phyloP scores from a whole-genome alignment of 345 rosid species.

The Zanthoxylum bungeanum region DNA sequence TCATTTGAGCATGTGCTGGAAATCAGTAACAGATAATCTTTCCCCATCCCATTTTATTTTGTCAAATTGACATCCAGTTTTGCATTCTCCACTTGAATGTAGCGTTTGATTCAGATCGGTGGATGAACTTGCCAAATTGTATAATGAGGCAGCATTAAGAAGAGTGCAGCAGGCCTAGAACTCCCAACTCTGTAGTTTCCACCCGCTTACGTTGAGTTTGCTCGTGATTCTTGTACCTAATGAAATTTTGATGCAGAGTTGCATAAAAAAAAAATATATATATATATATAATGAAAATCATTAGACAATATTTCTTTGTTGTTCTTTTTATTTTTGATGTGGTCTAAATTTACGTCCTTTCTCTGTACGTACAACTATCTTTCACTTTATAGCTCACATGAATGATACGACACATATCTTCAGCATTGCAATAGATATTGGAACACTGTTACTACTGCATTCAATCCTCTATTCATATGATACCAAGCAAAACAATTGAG shows the following conservation, averaged over 20 bases:
- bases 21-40: neutral
- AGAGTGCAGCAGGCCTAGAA: conserved; percentile 66
- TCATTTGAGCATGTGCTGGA: neutral
- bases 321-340: too few relatives aligned
- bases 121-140: conserved; percentile 61
- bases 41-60: neutral
- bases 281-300: too few relatives aligned
- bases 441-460: too few relatives aligned
- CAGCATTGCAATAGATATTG: too few relatives aligned
- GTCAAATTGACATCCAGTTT: neutral
- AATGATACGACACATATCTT: neutral
- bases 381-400: neutral
- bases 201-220: too few relatives aligned
- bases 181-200: too few relatives aligned
- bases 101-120: conserved; percentile 52
- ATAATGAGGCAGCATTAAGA: conserved; percentile 68
- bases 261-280: too few relatives aligned
- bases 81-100: neutral
- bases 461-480: too few relatives aligned
- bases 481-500: too few relatives aligned
- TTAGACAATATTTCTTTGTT: too few relatives aligned
- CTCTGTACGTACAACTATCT: neutral
- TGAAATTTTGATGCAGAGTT: too few relatives aligned
- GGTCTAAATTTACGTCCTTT: neutral
- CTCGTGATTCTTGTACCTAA: conserved; percentile 51